A percentile compares a stretch with the other conserved stretches of the same genome.
Conservation (phyloP, 192 early-diverging fungal genomes). For the Linnemannia hyalina region DNA sequence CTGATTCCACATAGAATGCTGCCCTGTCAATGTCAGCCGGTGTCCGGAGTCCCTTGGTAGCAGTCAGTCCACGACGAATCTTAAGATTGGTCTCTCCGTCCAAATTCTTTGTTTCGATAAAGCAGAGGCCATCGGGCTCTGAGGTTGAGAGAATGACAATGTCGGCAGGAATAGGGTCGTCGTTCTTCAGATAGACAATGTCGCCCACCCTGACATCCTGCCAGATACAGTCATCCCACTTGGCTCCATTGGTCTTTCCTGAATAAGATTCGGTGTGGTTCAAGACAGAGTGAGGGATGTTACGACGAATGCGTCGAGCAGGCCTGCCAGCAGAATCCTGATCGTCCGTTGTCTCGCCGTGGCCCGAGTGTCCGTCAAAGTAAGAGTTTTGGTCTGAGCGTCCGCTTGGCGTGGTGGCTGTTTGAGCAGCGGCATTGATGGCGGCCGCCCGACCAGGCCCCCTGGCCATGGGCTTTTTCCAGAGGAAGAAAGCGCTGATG, state of each 20-base stretch:
- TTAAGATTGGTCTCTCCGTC: slow-evolving; percentile 99
- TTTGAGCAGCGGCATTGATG: slow-evolving; percentile 29
- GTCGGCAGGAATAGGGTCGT: slow-evolving; percentile 94
- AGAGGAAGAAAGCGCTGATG: slow-evolving; percentile 17
- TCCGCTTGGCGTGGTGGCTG: slow-evolving; percentile 26
- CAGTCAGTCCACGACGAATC: slow-evolving; percentile 75
- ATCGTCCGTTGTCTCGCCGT: slow-evolving; percentile 5
- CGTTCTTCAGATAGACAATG: slow-evolving; percentile 83
- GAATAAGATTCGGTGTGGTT: slow-evolving; percentile 42
- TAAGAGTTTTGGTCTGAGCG: slow-evolving; percentile 58
- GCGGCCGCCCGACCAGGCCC: slow-evolving; percentile 30
- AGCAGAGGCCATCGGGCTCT: slow-evolving; percentile 87
- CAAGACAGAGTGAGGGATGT: slow-evolving; percentile 63
- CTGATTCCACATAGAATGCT: slow-evolving; percentile 81
- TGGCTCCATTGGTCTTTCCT: slow-evolving; percentile 22
- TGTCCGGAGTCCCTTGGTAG: slow-evolving; percentile 69
- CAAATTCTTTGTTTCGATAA: slow-evolving; percentile 98
- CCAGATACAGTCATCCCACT: slow-evolving; percentile 84
- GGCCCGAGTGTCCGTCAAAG: slow-evolving; percentile 55
- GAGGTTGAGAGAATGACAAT: slow-evolving; percentile 87
- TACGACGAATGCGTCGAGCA: slow-evolving; percentile 36
- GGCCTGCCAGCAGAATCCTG: slow-evolving; percentile 41
- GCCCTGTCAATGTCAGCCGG: slow-evolving; percentile 71
- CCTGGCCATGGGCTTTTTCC: neutral
- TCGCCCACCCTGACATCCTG: slow-evolving; percentile 90